Percentiles rank a stretch among this genome's conserved stretches.
Conservation (phyloP, 345 rosid genomes). For the Tarenaya hassleriana region DNA sequence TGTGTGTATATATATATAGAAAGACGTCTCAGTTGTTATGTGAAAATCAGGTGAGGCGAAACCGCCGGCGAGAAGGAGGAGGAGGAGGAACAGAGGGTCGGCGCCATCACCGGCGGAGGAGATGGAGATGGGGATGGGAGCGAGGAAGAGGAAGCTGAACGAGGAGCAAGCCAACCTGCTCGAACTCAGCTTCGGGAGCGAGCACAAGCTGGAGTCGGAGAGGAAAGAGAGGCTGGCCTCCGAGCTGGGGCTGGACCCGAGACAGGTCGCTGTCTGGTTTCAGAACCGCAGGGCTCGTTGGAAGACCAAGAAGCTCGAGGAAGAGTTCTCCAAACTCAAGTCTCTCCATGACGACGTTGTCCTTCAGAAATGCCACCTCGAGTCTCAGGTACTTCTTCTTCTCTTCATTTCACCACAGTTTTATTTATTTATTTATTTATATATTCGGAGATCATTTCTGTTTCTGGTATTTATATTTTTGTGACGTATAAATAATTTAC, state of each 20-base stretch:
- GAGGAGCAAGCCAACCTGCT: constrained; percentile 57
- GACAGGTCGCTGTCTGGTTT: constrained; percentile 98
- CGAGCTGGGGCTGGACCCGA: constrained; percentile 81
- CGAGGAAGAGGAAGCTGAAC: constrained; percentile 71
- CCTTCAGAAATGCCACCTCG: constrained; percentile 59
- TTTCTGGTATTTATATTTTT: not conserved
- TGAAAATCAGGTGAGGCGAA: constrained; percentile 38
- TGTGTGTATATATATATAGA: constrained; percentile 13
- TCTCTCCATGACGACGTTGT: constrained; percentile 37
- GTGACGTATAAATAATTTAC: not conserved
- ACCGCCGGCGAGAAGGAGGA: constrained; percentile 40
- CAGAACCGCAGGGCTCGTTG: constrained; percentile 90
- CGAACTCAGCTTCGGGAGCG: constrained; percentile 57
- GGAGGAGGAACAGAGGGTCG: constrained; percentile 46
- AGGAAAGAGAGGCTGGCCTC: constrained; percentile 69
- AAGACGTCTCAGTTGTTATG: not conserved
- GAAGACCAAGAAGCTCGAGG: constrained; percentile 91
- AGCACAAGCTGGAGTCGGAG: constrained; percentile 80
- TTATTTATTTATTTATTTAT: not conserved
- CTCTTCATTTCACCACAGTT: not conserved
- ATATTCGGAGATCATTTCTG: no score
- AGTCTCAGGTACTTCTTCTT: constrained; percentile 51
- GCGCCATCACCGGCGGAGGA: constrained; percentile 28
- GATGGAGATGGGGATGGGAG: constrained; percentile 2
- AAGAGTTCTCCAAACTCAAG: constrained; percentile 56